A percentile compares a stretch with the other conserved stretches of the same genome.
Evolutionary conservation across 1,284 basidiomycete species (phyloP).

Genomic region (Cerrena zonata): DNA sequence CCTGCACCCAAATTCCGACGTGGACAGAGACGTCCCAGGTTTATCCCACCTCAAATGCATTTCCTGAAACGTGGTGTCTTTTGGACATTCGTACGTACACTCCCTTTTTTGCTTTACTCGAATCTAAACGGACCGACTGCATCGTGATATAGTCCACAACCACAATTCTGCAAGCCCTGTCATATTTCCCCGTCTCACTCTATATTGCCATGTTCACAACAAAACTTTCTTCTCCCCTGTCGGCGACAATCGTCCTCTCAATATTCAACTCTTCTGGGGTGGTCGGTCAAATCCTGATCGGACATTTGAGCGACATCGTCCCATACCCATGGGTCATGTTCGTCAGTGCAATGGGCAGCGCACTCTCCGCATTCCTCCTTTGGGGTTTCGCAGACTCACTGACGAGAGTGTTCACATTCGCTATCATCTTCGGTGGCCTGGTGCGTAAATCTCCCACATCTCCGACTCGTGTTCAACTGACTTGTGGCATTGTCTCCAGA

Average conservation of each 20-base stretch:
- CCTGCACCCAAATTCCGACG: constrained; percentile 17
- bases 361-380: constrained; percentile 24
- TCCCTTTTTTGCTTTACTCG: not conserved
- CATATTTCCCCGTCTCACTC: constrained; percentile 27
- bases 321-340: constrained; percentile 25
- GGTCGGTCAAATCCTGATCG: constrained; percentile 22
- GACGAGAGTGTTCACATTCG: constrained; percentile 20
- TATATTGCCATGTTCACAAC: constrained; percentile 26
- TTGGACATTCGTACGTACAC: constrained; percentile 20
- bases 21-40: constrained; percentile 17
- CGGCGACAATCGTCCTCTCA: constrained; percentile 21
- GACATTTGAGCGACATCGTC: constrained; percentile 23
- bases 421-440: constrained; percentile 23
- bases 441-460: constrained; percentile 11
- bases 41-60: constrained; percentile 21
- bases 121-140: constrained; percentile 7
- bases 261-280: constrained; percentile 25
- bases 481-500: constrained; percentile 6
- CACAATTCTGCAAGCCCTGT: constrained; percentile 22
- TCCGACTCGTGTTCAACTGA: not conserved
- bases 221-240: constrained; percentile 20
- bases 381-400: constrained; percentile 24
- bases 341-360: constrained; percentile 20
- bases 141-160: constrained; percentile 17
- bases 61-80: constrained; percentile 23